Conservation (phyloP, 768 basidiomycete species). For the Boletus pseudopeckii region DNA sequence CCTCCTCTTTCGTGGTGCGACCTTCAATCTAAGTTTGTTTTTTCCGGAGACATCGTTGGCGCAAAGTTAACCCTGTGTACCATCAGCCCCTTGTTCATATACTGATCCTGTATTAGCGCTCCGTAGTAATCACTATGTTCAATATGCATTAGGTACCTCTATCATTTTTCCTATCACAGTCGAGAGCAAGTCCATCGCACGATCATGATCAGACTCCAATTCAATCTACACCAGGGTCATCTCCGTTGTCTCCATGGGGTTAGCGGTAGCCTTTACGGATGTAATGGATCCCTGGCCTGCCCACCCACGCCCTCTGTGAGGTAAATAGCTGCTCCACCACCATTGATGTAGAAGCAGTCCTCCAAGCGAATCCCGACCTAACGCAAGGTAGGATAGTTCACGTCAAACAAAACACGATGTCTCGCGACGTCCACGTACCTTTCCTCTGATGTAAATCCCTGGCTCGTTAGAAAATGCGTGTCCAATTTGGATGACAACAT, state of each 20-base stretch:
- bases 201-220: constrained; percentile 1
- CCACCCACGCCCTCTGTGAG: constrained; percentile 68
- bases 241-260: constrained; percentile 20
- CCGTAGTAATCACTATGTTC: constrained; percentile 26
- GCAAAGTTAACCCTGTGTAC: constrained; percentile 23
- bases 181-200: not conserved
- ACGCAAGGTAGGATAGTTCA: constrained; percentile 13
- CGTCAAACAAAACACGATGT: not conserved
- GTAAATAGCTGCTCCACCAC: constrained; percentile 50
- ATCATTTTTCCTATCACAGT: constrained; percentile 5
- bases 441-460: constrained; percentile 66
- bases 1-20: constrained; percentile 2
- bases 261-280: constrained; percentile 26
- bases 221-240: constrained; percentile 8
- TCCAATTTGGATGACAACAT: constrained; percentile 53
- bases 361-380: constrained; percentile 79
- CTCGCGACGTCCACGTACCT: constrained; percentile 38
- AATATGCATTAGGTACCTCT: constrained; percentile 15
- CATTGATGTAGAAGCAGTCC: constrained; percentile 73
- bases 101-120: constrained; percentile 27
- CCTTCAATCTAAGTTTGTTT: constrained; percentile 6
- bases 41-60: constrained; percentile 10
- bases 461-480: constrained; percentile 85
- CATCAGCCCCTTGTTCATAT: constrained; percentile 24
- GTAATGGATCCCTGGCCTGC: constrained; percentile 40